These are phyloP conservation scores for Pochonia chlamydosporia DNA, from an alignment of 2,329 filamentous ascomycete genomes.

Conservation along the genomic window DNA sequence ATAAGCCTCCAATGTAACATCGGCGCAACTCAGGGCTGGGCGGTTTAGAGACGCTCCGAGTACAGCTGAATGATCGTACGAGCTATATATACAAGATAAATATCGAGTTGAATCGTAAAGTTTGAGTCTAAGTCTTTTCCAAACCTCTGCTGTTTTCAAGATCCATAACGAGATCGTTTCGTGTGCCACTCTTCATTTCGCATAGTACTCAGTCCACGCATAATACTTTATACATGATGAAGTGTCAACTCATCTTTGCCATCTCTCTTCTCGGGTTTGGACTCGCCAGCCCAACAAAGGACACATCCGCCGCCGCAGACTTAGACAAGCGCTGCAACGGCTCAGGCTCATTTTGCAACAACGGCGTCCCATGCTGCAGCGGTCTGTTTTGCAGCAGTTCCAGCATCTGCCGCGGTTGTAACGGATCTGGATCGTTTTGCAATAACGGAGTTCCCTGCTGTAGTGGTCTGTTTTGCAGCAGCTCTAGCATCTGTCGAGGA, in stretches of 20 bases:
- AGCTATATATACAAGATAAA: no score
- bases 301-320: not conserved
- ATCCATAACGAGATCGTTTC: no score
- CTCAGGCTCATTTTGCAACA: conserved; percentile 9
- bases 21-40: not conserved
- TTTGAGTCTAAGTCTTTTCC: no score
- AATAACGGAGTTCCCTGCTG: conserved; percentile 9
- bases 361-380: conserved; percentile 10
- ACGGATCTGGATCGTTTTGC: conserved; percentile 6
- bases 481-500: conserved; percentile 1
- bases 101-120: no score
- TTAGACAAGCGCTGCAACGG: conserved; percentile 6
- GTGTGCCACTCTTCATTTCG: no score
- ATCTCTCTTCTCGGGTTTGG: not conserved
- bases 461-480: conserved; percentile 5
- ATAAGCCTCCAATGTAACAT: not conserved
- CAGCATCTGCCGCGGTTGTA: conserved; percentile 3
- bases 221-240: conserved; percentile 1
- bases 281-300: conserved; percentile 2
- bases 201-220: no score
- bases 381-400: conserved; percentile 7
- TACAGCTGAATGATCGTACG: no score
- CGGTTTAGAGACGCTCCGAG: no score
- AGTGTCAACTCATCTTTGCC: not conserved
- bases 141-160: no score